A percentile compares a stretch with the other conserved stretches of the same genome.
Evolutionary conservation across 2,329 filamentous ascomycete genomes (phyloP).

Genomic region (Dactylellina cionopaga): DNA sequence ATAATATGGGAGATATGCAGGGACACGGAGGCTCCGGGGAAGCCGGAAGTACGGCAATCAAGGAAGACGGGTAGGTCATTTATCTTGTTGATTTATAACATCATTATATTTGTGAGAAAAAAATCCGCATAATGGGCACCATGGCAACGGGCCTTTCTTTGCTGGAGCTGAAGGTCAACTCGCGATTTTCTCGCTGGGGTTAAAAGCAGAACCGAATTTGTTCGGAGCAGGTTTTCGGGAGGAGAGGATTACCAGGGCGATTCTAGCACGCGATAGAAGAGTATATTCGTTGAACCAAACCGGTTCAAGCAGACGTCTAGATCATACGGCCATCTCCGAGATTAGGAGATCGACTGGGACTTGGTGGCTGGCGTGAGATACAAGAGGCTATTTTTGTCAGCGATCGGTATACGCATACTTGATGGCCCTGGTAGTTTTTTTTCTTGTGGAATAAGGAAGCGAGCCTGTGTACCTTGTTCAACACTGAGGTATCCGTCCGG

Average conservation of each 20-base stretch:
- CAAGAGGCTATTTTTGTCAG: conserved; percentile 3
- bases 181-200: conserved; percentile 40
- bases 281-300: conserved; percentile 13
- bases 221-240: background rate
- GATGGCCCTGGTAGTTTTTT: conserved; percentile 6
- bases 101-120: conserved; percentile 33
- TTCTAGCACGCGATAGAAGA: conserved; percentile 11
- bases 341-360: conserved; percentile 8
- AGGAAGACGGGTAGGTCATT: conserved; percentile 87
- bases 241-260: conserved; percentile 18
- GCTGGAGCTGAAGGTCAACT: conserved; percentile 20
- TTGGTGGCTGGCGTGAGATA: conserved; percentile 7
- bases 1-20: conserved; percentile 45
- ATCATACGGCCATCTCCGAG: conserved; percentile 16
- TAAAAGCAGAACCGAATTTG: background rate
- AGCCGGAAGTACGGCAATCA: conserved; percentile 73
- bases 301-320: conserved; percentile 23
- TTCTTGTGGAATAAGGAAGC: conserved; percentile 9
- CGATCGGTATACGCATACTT: conserved; percentile 22
- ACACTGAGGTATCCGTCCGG: conserved; percentile 26
- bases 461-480: conserved; percentile 40
- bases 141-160: conserved; percentile 48
- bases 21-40: conserved; percentile 55
- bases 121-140: conserved; percentile 16
- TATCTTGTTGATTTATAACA: conserved; percentile 45